Base-by-base conservation (phyloP, 305 asterid genomes). In the Fraxinus dipetala region DNA sequence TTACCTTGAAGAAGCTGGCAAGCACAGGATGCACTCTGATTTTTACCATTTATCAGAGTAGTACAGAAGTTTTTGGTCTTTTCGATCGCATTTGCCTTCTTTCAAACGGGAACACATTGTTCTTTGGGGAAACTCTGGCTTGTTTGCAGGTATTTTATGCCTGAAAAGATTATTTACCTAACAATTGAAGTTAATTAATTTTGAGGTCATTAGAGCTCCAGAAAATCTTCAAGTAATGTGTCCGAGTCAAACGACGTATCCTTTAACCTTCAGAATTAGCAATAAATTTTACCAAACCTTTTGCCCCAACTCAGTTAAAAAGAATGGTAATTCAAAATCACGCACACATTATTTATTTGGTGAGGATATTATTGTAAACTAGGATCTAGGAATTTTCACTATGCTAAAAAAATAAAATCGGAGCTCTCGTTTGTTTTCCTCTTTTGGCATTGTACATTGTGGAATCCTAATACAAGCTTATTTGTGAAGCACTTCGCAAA, bases 11-110 rank as follows among this genome's bases (percentile, higher is more conserved):
- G 93, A 96, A 96, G 91, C 98, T 96, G 78, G 98, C 99, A 18
- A 91, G 95, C 86, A 91, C 97, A 1, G 98, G 99, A 28, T 96
- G 98, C 91, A 96, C 97, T 77, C 89, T 96, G 14, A 93, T 96
- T 79, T 96, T 96, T 90, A 93, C 99, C 88, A 92, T 96, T 76
- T 83, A 92, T 85, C 99, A 96, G 87, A 96, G 99, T 88, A 96
- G 98, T 90, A 96, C 98, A 1, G 99, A 96, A 90, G 99, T 96
- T 34, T 96, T 96, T 88, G 99, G 99, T 85, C 98, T 96, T 86
- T 96, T 94, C 56, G 98, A 96, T 84, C 88, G 97, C 82, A 95
- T 95, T 82, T 95, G 98, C 85, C 97, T 95, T 85, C 98, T 95
- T 84, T 96, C 99, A 61, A 93, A 93, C 86, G 99, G 98, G 82